These are phyloP conservation scores for Cercospora zeae-maydis DNA, from an alignment of 2,329 filamentous ascomycete species.

Conservation along the genomic window DNA sequence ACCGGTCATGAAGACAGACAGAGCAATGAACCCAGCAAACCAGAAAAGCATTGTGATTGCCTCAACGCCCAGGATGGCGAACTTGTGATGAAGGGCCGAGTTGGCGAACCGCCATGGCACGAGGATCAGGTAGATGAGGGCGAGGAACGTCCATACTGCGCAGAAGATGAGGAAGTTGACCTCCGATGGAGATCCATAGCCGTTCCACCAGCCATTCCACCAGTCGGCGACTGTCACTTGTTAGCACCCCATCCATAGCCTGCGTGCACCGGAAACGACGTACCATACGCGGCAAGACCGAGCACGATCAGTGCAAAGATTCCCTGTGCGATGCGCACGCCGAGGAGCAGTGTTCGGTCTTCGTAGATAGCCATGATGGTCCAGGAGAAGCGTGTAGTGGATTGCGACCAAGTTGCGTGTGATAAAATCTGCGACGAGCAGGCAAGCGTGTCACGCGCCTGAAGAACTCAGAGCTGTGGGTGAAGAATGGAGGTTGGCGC, in stretches of 20 bases:
- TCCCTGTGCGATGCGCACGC: constrained; percentile 64
- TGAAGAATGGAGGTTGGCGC: not conserved
- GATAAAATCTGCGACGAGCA: not conserved
- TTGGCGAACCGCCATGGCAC: constrained; percentile 49
- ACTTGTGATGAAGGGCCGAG: constrained; percentile 57
- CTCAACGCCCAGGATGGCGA: constrained; percentile 65
- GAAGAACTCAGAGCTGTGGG: not conserved
- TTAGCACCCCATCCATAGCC: not conserved
- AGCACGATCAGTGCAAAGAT: constrained; percentile 71
- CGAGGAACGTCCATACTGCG: constrained; percentile 70
- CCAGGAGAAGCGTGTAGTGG: not conserved
- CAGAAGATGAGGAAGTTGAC: constrained; percentile 79
- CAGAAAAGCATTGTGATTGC: constrained; percentile 77
- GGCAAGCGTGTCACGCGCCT: not conserved
- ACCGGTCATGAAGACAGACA: constrained; percentile 63
- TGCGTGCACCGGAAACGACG: constrained; percentile 27
- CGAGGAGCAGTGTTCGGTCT: constrained; percentile 46
- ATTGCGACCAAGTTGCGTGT: not conserved
- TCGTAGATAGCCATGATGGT: constrained; percentile 6
- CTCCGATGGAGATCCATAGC: constrained; percentile 52
- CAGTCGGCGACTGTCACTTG: constrained; percentile 26
- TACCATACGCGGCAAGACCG: constrained; percentile 71
- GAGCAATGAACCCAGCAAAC: constrained; percentile 80
- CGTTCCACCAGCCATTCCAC: constrained; percentile 41
- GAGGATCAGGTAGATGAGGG: constrained; percentile 65